Percentiles rank a stretch among this genome's conserved stretches.
Evolutionary conservation across 768 basidiomycete genomes (phyloP).

Genomic region (Suillus plorans): DNA sequence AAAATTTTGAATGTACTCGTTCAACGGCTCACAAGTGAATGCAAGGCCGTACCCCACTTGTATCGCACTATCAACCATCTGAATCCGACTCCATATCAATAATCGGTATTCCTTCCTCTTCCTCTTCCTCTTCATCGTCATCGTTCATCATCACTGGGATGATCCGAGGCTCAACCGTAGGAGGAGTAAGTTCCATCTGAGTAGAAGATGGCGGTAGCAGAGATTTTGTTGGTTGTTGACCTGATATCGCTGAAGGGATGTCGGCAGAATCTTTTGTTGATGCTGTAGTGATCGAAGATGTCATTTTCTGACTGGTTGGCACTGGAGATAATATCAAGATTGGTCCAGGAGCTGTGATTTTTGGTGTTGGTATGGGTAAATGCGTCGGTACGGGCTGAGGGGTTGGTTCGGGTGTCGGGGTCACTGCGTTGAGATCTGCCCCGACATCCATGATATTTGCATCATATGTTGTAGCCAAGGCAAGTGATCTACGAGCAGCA

Average conservation of each 20-base stretch:
- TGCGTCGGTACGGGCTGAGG: constrained; percentile 4
- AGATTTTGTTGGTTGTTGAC: neutral
- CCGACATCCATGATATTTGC: neutral
- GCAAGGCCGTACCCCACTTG: neutral
- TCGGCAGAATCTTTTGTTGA: constrained; percentile 3
- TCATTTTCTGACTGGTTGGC: neutral
- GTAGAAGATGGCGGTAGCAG: neutral
- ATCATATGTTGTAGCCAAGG: constrained; percentile 28
- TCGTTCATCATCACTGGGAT: constrained; percentile 28
- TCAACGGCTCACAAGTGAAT: neutral
- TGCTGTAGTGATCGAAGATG: neutral
- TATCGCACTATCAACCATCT: constrained; percentile 34
- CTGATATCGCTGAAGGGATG: neutral
- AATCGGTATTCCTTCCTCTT: constrained; percentile 72
- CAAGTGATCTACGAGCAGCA: constrained; percentile 42
- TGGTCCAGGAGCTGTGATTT: neutral
- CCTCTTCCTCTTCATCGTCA: constrained; percentile 67
- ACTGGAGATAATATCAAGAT: neutral
- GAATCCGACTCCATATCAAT: constrained; percentile 83
- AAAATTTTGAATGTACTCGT: neutral
- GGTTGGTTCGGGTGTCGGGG: neutral
- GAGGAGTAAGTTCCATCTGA: neutral
- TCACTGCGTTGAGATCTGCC: constrained; percentile 1
- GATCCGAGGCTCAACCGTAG: neutral
- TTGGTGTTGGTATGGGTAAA: constrained; percentile 4